A percentile compares a stretch with the other conserved stretches of the same genome.
Evolutionary conservation across 2,329 filamentous ascomycete genomes (phyloP).

Genomic region (Xylaria polymorpha): DNA sequence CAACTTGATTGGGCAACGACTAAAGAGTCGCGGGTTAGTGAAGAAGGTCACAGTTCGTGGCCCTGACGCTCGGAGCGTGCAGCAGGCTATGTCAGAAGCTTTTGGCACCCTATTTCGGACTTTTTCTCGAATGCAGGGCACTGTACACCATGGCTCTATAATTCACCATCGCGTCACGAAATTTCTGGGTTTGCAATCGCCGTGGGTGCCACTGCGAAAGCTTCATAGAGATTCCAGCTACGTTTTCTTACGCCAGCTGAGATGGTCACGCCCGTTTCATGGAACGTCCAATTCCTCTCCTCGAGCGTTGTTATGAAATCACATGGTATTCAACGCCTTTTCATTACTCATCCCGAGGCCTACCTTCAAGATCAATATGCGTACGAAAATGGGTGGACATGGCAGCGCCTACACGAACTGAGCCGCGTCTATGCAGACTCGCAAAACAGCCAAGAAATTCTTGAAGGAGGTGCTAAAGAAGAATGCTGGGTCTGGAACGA

Average conservation of each 20-base stretch:
- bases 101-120: constrained; percentile 69
- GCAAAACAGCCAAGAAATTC: constrained; percentile 59
- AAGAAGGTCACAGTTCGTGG: constrained; percentile 71
- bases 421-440: constrained; percentile 66
- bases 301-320: constrained; percentile 80
- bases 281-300: constrained; percentile 76
- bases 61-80: constrained; percentile 74
- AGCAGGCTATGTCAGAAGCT: constrained; percentile 69
- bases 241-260: constrained; percentile 77
- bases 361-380: constrained; percentile 74
- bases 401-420: constrained; percentile 74
- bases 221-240: constrained; percentile 78
- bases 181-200: constrained; percentile 71
- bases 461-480: constrained; percentile 71
- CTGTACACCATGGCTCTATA: constrained; percentile 48
- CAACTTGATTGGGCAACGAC: constrained; percentile 73
- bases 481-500: constrained; percentile 76
- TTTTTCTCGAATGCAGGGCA: constrained; percentile 53
- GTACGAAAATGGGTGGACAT: constrained; percentile 72
- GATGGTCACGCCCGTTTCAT: constrained; percentile 77
- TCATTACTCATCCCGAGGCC: constrained; percentile 79
- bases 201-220: constrained; percentile 82
- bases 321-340: constrained; percentile 72
- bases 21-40: constrained; percentile 79
- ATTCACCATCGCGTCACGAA: constrained; percentile 54